phyloP scores from a whole-genome alignment of 768 basidiomycete genomes.

The Termitomyces sp. region DNA sequence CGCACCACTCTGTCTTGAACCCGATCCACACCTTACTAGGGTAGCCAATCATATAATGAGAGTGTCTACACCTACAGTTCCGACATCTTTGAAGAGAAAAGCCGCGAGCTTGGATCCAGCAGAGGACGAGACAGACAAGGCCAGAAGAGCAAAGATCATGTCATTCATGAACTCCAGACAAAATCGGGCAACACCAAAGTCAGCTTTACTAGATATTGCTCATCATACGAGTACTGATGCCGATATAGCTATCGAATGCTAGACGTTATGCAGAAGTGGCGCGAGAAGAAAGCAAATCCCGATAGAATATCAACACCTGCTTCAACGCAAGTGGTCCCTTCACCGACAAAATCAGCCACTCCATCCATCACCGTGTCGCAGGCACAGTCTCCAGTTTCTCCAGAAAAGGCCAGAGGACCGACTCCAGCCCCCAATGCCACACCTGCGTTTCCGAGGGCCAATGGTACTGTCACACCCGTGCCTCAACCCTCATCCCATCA shows the following conservation, averaged over 20 bases:
- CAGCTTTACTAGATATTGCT: constrained; percentile 13
- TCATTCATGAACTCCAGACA: constrained; percentile 70
- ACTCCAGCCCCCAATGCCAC: constrained; percentile 22
- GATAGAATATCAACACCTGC: constrained; percentile 17
- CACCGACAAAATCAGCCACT: constrained; percentile 21
- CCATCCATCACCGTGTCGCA: constrained; percentile 24
- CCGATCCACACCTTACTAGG: constrained; percentile 70
- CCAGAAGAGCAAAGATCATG: constrained; percentile 66
- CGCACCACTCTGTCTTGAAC: constrained; percentile 73
- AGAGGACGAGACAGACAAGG: constrained; percentile 72
- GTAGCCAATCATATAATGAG: constrained; percentile 71
- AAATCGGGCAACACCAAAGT: constrained; percentile 47
- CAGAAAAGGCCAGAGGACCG: constrained; percentile 19
- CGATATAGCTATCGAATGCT: constrained; percentile 48
- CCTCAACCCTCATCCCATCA: constrained; percentile 24
- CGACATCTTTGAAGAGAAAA: constrained; percentile 73
- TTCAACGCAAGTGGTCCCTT: constrained; percentile 14
- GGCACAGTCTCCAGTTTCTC: constrained; percentile 25
- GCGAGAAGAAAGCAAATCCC: constrained; percentile 20
- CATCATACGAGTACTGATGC: constrained; percentile 2
- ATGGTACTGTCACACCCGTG: constrained; percentile 29
- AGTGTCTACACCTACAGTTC: constrained; percentile 68
- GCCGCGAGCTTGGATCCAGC: constrained; percentile 64
- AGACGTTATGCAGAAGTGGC: constrained; percentile 36
- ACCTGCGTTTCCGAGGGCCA: constrained; percentile 20